Conservation (phyloP, 2,329 filamentous ascomycete species). For the Chaetothyriales sp. region DNA sequence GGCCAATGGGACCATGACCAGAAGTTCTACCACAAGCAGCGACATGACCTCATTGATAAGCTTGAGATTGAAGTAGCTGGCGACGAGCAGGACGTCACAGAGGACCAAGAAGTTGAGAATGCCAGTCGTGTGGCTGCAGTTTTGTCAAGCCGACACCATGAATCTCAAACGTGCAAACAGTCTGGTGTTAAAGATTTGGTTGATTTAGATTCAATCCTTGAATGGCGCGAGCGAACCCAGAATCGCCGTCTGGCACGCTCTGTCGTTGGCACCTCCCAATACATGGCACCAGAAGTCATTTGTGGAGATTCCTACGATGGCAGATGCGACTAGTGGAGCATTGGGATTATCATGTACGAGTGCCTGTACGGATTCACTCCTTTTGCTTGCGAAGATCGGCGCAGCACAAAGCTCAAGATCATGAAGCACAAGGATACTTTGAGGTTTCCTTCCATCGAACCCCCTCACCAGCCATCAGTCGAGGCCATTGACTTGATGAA, state of each 20-base stretch:
- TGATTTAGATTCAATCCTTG: slow-evolving; percentile 39
- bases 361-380: slow-evolving; percentile 86
- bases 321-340: slow-evolving; percentile 92
- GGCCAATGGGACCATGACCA: slow-evolving; percentile 90
- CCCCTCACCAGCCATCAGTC: slow-evolving; percentile 28
- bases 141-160: background rate
- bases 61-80: slow-evolving; percentile 60
- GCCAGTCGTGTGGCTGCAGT: background rate
- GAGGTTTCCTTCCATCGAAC: slow-evolving; percentile 47
- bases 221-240: slow-evolving; percentile 54
- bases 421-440: slow-evolving; percentile 57
- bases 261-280: slow-evolving; percentile 88
- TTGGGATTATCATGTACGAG: slow-evolving; percentile 88
- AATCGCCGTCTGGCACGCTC: slow-evolving; percentile 64
- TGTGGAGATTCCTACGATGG: slow-evolving; percentile 72
- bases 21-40: slow-evolving; percentile 67
- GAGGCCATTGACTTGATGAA: slow-evolving; percentile 65
- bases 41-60: slow-evolving; percentile 62
- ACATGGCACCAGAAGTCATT: slow-evolving; percentile 94
- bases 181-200: slow-evolving; percentile 21
- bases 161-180: slow-evolving; percentile 13
- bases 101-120: slow-evolving; percentile 28
- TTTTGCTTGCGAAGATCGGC: slow-evolving; percentile 66
- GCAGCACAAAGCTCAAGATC: slow-evolving; percentile 76
- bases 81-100: slow-evolving; percentile 53